Conservation (phyloP, 164 flowering plant genomes). For the Macadamia integrifolia region DNA sequence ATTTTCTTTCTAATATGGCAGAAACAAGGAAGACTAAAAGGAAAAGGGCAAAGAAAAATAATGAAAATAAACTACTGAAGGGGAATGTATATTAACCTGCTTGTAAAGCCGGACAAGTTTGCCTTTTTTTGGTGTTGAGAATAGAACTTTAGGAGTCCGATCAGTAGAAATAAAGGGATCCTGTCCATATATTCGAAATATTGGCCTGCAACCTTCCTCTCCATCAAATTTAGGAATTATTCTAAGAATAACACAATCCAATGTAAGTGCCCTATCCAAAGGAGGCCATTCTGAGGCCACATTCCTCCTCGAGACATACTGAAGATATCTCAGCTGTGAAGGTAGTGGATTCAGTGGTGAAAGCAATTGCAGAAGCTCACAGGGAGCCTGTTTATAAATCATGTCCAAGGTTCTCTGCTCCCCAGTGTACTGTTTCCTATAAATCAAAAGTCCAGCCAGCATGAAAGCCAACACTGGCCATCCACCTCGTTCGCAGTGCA, state of each 20-base stretch:
- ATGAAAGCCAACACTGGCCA: slow-evolving; percentile 88
- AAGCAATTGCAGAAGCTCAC: slow-evolving; percentile 68
- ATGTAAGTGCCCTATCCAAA: slow-evolving; percentile 62
- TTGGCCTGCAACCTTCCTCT: slow-evolving; percentile 26
- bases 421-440: slow-evolving; percentile 20
- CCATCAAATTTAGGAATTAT: slow-evolving; percentile 67
- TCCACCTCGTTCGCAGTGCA: slow-evolving; percentile 37
- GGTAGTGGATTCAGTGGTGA: slow-evolving; percentile 82
- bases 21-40: background rate
- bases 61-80: background rate
- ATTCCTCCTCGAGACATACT: slow-evolving; percentile 45
- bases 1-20: too few relatives aligned
- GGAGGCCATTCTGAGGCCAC: slow-evolving; percentile 92
- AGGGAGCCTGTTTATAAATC: slow-evolving; percentile 89
- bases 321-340: slow-evolving; percentile 75
- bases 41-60: background rate
- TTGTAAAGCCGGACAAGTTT: slow-evolving; percentile 57
- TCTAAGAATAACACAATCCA: slow-evolving; percentile 85
- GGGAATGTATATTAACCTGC: slow-evolving; percentile 46
- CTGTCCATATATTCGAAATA: too few relatives aligned
- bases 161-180: slow-evolving; percentile 56
- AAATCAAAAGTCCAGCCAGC: slow-evolving; percentile 80
- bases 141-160: slow-evolving; percentile 56
- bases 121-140: slow-evolving; percentile 49
- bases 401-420: slow-evolving; percentile 50